These are phyloP conservation scores for Lasiosphaeris hirsuta DNA, from an alignment of 495 filamentous ascomycete species.

Conservation along the genomic window DNA sequence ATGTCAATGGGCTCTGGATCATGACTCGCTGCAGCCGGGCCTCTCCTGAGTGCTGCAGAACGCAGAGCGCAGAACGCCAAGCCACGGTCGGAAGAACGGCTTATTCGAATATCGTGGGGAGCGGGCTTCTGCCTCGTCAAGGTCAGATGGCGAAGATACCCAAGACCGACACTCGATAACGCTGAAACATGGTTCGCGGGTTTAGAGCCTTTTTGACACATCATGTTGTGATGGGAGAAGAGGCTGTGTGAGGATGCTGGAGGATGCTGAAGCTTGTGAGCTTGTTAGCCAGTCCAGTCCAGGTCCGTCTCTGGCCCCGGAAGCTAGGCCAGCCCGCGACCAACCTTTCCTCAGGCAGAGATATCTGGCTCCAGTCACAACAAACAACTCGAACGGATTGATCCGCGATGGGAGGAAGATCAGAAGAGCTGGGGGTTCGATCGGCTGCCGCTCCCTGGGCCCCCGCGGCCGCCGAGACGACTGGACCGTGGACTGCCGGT, in stretches of 20 bases:
- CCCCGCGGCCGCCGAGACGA: neutral
- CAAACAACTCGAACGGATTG: constrained; percentile 4
- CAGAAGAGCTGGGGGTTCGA: constrained; percentile 6
- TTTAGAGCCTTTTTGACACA: neutral
- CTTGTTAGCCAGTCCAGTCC: neutral
- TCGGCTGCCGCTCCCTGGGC: constrained; percentile 3
- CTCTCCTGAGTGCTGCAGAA: constrained; percentile 10
- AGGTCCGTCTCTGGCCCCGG: too few relatives aligned
- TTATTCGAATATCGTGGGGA: neutral
- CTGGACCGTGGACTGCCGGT: neutral
- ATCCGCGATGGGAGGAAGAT: constrained; percentile 8
- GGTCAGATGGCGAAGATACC: neutral
- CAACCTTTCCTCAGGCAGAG: too few relatives aligned
- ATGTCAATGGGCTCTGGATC: neutral
- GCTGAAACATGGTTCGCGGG: constrained; percentile 4
- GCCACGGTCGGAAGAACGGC: constrained; percentile 6
- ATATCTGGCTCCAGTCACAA: neutral
- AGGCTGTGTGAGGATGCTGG: neutral
- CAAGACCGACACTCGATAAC: neutral
- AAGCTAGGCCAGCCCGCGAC: too few relatives aligned
- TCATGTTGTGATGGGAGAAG: neutral
- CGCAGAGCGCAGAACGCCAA: neutral
- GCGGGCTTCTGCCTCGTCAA: neutral
- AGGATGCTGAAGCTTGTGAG: neutral
- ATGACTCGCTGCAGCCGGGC: neutral